These are phyloP conservation scores for Magnusiomyces fungicola DNA, from an alignment of 1,139 yeast genomes.

Conservation along the genomic window DNA sequence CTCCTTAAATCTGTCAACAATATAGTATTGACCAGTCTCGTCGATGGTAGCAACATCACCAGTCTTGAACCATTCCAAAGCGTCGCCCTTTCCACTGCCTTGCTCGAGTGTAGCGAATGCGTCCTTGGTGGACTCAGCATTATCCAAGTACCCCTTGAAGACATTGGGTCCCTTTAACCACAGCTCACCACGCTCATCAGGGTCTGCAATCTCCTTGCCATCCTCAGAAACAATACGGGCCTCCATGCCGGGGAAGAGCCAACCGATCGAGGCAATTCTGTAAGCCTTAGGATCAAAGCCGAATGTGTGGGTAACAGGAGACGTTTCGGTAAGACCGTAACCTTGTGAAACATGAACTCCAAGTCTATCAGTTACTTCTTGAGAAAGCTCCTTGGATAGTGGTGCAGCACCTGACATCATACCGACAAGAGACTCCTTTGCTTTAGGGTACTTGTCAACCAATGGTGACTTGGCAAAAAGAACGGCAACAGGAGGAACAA, in stretches of 20 bases:
- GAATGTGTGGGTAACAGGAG: conserved; percentile 29
- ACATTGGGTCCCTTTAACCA: conserved; percentile 65
- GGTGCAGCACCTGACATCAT: conserved; percentile 37
- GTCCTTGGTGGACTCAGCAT: conserved; percentile 45
- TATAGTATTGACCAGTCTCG: conserved; percentile 46
- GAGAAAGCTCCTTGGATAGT: conserved; percentile 26
- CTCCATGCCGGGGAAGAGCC: conserved; percentile 37
- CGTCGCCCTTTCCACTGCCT: too few species aligned
- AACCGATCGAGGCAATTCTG: conserved; percentile 41
- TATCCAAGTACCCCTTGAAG: conserved; percentile 53
- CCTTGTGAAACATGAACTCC: conserved; percentile 43
- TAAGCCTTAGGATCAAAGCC: conserved; percentile 18
- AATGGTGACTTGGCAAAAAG: conserved; percentile 34
- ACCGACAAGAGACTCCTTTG: conserved; percentile 20
- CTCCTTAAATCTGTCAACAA: conserved; percentile 72
- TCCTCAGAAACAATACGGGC: conserved; percentile 38
- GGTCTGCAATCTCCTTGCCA: conserved; percentile 47
- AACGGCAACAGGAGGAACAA: conserved; percentile 37
- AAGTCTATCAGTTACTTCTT: conserved; percentile 23
- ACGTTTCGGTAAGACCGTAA: conserved; percentile 59
- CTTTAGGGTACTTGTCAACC: conserved; percentile 27
- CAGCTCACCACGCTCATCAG: conserved; percentile 54
- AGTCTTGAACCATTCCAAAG: conserved; percentile 60
- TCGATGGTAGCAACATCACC: conserved; percentile 66
- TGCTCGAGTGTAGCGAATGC: too few species aligned